Percentiles rank a stretch among this genome's conserved stretches.
Conservation (phyloP, 202 grass and related monocot species). For the Zoysia matrella region DNA sequence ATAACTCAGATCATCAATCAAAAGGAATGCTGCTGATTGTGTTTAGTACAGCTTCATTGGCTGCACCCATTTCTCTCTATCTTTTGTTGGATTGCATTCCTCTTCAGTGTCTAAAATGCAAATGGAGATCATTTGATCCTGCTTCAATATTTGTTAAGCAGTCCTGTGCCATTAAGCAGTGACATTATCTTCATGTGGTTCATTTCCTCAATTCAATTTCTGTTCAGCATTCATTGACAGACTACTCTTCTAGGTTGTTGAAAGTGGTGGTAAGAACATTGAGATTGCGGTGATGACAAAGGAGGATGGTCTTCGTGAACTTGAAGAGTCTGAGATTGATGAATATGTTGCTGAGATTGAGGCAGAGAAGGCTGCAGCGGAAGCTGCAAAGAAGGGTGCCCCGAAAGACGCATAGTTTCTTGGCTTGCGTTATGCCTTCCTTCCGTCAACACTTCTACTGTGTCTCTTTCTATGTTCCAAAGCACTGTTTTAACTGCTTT, state of each 20-base stretch:
- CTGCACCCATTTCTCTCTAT: background rate
- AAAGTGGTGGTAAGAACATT: slow-evolving; percentile 93
- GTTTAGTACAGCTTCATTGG: background rate
- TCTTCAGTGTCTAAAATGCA: background rate
- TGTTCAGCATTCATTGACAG: background rate
- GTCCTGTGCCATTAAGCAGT: background rate
- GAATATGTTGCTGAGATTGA: slow-evolving; percentile 84
- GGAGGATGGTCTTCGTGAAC: slow-evolving; percentile 66
- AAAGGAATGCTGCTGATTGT: background rate
- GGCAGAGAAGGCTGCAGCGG: slow-evolving; percentile 90
- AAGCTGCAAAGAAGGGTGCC: slow-evolving; percentile 82
- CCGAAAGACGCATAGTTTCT: slow-evolving; percentile 49
- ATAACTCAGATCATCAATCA: background rate
- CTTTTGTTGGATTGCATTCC: slow-evolving; percentile 4
- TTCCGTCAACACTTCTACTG: background rate
- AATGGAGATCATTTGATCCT: slow-evolving; percentile 11
- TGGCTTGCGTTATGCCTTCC: background rate
- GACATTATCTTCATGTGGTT: slow-evolving; percentile 9
- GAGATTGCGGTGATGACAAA: slow-evolving; percentile 78
- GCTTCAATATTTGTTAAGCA: background rate
- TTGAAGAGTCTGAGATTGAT: slow-evolving; percentile 76
- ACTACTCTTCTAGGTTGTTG: slow-evolving; percentile 64
- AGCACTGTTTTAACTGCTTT: slow-evolving; percentile 39
- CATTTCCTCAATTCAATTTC: slow-evolving; percentile 13
- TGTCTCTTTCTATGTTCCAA: background rate